These are phyloP conservation scores for Polyplosphaeria fusca DNA, from an alignment of 495 filamentous ascomycete species.

Conservation along the genomic window DNA sequence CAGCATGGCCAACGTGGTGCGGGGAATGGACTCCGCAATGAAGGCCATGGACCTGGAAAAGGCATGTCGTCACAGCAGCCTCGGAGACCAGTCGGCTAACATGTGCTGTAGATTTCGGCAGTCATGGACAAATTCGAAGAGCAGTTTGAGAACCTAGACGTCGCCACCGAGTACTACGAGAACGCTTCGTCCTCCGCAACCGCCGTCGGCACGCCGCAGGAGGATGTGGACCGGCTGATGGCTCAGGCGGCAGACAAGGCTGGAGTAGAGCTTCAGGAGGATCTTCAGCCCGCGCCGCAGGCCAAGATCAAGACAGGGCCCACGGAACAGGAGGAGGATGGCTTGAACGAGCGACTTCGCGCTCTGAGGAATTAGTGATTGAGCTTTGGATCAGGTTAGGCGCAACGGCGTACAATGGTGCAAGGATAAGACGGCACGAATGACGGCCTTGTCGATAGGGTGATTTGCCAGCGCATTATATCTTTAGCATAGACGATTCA, in stretches of 20 bases:
- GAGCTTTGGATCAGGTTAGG: too few species aligned
- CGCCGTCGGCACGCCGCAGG: slow-evolving; percentile 72
- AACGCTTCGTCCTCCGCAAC: slow-evolving; percentile 74
- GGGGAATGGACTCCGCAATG: slow-evolving; percentile 64
- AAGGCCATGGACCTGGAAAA: slow-evolving; percentile 69
- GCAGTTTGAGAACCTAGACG: slow-evolving; percentile 82
- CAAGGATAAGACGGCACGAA: too few species aligned
- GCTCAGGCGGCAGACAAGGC: slow-evolving; percentile 79
- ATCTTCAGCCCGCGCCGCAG: slow-evolving; percentile 56
- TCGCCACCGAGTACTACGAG: slow-evolving; percentile 77
- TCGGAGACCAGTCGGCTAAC: slow-evolving; percentile 2
- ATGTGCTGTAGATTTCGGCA: slow-evolving; percentile 49
- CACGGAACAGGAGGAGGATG: slow-evolving; percentile 48
- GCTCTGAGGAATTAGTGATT: slow-evolving; percentile 49
- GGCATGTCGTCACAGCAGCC: slow-evolving; percentile 38
- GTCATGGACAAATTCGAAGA: slow-evolving; percentile 75
- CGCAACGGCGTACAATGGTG: too few species aligned
- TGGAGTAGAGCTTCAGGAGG: slow-evolving; percentile 67
- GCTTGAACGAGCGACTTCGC: slow-evolving; percentile 47
- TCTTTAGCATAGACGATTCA: too few species aligned
- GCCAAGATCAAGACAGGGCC: slow-evolving; percentile 40
- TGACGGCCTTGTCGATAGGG: too few species aligned
- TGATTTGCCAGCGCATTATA: too few species aligned
- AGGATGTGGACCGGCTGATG: slow-evolving; percentile 77
- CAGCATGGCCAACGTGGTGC: slow-evolving; percentile 62